A percentile compares a stretch with the other conserved stretches of the same genome.
phyloP scores from a whole-genome alignment of 208 protist species.

The Trichomonas tenax region DNA sequence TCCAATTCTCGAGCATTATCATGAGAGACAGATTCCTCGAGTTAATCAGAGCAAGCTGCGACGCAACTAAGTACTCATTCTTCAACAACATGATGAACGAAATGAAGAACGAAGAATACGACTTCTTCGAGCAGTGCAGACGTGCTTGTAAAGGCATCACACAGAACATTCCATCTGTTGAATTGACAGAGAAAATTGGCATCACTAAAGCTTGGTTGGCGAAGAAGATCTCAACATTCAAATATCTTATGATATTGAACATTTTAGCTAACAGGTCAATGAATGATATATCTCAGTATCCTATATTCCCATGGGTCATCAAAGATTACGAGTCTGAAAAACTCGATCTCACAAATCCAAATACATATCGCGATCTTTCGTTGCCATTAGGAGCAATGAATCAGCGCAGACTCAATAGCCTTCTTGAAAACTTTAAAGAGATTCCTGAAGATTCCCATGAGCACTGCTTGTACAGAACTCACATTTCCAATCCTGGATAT shows the following conservation, averaged over 20 bases:
- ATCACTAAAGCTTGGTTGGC: background rate
- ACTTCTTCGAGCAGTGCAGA: background rate
- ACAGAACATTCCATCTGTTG: background rate
- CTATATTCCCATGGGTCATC: background rate
- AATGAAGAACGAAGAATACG: too few relatives aligned
- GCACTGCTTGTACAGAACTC: constrained; percentile 1
- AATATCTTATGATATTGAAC: background rate
- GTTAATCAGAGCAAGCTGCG: background rate
- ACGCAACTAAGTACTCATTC: background rate
- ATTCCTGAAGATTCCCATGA: background rate
- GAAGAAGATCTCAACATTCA: background rate
- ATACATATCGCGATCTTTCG: background rate
- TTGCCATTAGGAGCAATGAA: background rate
- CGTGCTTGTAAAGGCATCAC: background rate
- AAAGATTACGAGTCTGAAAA: background rate
- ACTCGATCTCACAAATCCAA: background rate
- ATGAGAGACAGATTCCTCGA: background rate
- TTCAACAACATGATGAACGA: background rate
- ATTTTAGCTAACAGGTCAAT: background rate
- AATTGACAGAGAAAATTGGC: background rate
- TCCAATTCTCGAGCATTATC: background rate
- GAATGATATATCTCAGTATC: background rate
- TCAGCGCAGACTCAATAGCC: background rate
- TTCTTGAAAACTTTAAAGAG: background rate
- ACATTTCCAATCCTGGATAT: constrained; percentile 32